phyloP scores from a whole-genome alignment of 192 early-diverging fungal genomes.

The Backusella circina region DNA sequence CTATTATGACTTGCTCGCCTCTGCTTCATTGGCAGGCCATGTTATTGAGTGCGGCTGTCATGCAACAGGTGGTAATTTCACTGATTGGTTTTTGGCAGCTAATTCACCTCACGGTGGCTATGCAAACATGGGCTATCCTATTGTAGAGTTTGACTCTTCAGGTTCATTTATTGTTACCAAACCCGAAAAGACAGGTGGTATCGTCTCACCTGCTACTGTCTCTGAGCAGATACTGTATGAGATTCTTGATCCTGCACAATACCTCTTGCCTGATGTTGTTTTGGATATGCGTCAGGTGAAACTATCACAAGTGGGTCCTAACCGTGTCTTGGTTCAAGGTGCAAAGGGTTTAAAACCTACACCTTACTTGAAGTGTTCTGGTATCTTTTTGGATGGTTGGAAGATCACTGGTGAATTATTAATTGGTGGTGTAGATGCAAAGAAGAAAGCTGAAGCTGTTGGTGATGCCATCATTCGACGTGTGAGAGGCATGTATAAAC shows the following conservation, averaged over 20 bases:
- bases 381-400: constrained; percentile 58
- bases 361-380: constrained; percentile 55
- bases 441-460: constrained; percentile 46
- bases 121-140: constrained; percentile 65
- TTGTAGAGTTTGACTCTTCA: constrained; percentile 52
- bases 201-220: constrained; percentile 55
- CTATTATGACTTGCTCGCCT: constrained; percentile 57
- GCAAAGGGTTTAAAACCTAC: constrained; percentile 58
- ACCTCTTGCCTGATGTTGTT: constrained; percentile 63
- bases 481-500: constrained; percentile 38
- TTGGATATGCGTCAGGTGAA: constrained; percentile 57
- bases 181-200: constrained; percentile 56
- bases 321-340: constrained; percentile 57
- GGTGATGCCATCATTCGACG: constrained; percentile 53
- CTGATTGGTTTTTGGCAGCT: constrained; percentile 60
- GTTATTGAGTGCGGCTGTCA: constrained; percentile 70
- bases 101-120: constrained; percentile 53
- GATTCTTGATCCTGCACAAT: constrained; percentile 59
- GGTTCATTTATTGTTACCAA: constrained; percentile 59
- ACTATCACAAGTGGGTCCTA: constrained; percentile 46
- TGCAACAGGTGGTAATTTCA: constrained; percentile 67
- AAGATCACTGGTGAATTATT: constrained; percentile 55
- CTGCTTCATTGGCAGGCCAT: constrained; percentile 63
- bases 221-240: constrained; percentile 66
- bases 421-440: constrained; percentile 59